Evolutionary conservation across 2,329 filamentous ascomycete genomes (phyloP).

Genomic region (Epichloe coenophiala): DNA sequence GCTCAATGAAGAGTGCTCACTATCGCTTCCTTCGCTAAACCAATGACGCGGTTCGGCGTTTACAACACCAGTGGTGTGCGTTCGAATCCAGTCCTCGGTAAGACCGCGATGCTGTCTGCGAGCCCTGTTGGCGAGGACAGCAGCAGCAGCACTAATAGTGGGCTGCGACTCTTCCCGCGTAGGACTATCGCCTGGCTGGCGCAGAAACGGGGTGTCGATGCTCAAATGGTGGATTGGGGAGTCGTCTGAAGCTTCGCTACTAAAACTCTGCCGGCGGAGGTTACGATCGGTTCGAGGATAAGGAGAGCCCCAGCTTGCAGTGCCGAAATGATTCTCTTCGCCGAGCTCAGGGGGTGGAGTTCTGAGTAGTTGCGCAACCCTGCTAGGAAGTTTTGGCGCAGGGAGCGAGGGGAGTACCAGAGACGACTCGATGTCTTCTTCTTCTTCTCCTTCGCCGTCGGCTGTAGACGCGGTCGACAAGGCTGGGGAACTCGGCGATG

Average conservation of each 20-base stretch:
- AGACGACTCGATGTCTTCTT: conserved; percentile 40
- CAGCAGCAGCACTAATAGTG: conserved; percentile 39
- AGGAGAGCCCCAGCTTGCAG: conserved; percentile 84
- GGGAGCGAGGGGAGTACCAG: conserved; percentile 45
- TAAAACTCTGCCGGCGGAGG: conserved; percentile 37
- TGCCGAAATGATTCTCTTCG: conserved; percentile 38
- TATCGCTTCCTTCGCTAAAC: conserved; percentile 62
- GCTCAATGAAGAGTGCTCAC: conserved; percentile 64
- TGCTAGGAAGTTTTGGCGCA: conserved; percentile 42
- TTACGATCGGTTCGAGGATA: conserved; percentile 55
- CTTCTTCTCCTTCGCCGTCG: conserved; percentile 37
- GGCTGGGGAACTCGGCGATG: conserved; percentile 39
- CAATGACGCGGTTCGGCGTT: conserved; percentile 63
- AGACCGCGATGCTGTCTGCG: conserved; percentile 47
- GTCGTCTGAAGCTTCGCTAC: conserved; percentile 46
- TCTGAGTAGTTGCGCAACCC: conserved; percentile 39
- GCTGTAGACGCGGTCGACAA: conserved; percentile 50
- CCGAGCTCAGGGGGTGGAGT: conserved; percentile 28
- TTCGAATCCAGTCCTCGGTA: conserved; percentile 76
- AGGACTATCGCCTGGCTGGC: conserved; percentile 33
- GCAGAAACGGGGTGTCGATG: conserved; percentile 49
- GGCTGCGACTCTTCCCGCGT: conserved; percentile 15
- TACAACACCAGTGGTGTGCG: conserved; percentile 60
- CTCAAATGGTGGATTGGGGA: conserved; percentile 47
- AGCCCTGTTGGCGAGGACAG: conserved; percentile 50